phyloP scores from a whole-genome alignment of 306 rosid species.

The Cucurbita ficifolia region DNA sequence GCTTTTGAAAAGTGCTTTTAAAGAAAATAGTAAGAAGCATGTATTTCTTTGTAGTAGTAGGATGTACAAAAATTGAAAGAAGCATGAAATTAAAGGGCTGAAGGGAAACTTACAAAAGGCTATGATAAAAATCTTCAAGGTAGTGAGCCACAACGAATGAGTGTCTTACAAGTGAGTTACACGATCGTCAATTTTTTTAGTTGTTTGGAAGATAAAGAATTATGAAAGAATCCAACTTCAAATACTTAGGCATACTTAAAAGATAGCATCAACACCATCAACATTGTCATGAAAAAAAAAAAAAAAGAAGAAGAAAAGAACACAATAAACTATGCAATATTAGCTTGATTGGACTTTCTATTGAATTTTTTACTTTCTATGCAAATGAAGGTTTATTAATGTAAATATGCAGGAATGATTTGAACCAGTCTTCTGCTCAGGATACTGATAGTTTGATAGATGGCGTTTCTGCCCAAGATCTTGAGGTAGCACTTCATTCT shows the following conservation, averaged over 20 bases:
- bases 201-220: not conserved
- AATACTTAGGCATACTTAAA: not conserved
- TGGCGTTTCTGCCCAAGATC: conserved; percentile 30
- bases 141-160: not conserved
- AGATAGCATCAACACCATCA: not conserved
- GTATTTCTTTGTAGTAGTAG: not conserved
- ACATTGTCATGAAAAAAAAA: not conserved
- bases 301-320: too few relatives aligned
- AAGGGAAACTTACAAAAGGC: not conserved
- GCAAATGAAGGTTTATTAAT: conserved; percentile 4
- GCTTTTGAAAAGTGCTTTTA: not conserved
- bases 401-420: conserved; percentile 31
- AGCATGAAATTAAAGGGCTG: not conserved
- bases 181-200: not conserved
- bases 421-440: conserved; percentile 22
- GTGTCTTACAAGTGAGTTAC: not conserved
- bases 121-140: not conserved
- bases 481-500: conserved; percentile 28
- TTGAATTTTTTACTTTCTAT: not conserved
- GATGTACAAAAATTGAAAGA: not conserved
- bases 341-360: not conserved
- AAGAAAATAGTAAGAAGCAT: not conserved
- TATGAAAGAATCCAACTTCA: not conserved
- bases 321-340: not conserved
- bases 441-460: conserved; percentile 32